Evolutionary conservation across 163 green algal genomes (phyloP).

Genomic region (Volvox carteri): DNA sequence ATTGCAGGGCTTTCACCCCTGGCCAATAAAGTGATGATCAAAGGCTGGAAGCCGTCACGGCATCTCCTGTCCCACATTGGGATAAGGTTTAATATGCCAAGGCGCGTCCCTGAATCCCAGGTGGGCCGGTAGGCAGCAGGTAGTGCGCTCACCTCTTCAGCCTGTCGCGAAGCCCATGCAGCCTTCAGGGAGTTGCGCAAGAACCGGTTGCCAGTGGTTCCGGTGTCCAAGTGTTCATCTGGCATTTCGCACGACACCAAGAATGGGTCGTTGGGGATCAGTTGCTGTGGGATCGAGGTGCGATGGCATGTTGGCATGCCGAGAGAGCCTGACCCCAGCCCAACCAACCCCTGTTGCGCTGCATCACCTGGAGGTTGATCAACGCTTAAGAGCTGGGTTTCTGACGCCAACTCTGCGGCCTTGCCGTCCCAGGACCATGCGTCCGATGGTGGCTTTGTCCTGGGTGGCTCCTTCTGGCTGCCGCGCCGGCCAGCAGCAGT

Average conservation of each 20-base stretch:
- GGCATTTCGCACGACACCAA: not conserved
- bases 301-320: not conserved
- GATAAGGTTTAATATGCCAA: too few relatives aligned
- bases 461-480: not conserved
- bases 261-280: not conserved
- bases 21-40: too few relatives aligned
- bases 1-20: too few relatives aligned
- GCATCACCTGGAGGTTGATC: constrained; percentile 10
- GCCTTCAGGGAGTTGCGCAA: constrained; percentile 15
- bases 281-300: not conserved
- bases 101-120: too few relatives aligned
- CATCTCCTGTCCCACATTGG: too few relatives aligned
- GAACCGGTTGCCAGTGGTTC: constrained; percentile 4
- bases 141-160: constrained; percentile 26
- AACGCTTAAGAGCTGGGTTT: constrained; percentile 36
- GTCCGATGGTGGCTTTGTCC: not conserved
- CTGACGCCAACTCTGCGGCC: constrained; percentile 10
- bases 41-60: too few relatives aligned
- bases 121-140: too few relatives aligned
- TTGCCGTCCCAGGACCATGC: constrained; percentile 13
- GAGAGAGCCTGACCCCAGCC: too few relatives aligned
- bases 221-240: not conserved
- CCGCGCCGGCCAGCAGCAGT: not conserved
- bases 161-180: constrained; percentile 31
- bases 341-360: not conserved